Conservation (phyloP, 306 rosid genomes). For the Gynostemma pentaphyllum region DNA sequence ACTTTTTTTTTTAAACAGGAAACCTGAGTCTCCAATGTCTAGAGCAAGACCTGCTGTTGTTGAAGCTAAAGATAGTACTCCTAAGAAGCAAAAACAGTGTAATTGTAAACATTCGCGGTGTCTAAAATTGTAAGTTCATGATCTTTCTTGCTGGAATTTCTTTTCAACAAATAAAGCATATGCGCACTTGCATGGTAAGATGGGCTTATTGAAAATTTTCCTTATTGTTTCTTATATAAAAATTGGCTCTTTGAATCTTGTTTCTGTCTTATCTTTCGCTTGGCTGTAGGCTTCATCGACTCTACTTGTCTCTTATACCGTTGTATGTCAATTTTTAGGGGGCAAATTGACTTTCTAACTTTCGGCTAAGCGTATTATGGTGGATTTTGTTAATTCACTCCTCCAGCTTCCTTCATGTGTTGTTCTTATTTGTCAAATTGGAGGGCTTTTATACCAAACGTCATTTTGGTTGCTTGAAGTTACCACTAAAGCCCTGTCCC, state of each 20-base stretch:
- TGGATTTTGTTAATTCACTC: not conserved
- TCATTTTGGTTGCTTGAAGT: not conserved
- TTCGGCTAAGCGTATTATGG: not conserved
- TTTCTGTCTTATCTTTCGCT: not conserved
- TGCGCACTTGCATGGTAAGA: not conserved
- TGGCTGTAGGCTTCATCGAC: not conserved
- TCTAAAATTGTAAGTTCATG: conserved; percentile 73
- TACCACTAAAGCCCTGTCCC: not conserved
- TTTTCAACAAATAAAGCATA: not conserved
- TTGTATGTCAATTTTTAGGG: not conserved
- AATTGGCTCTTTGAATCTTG: not conserved
- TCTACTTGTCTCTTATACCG: not conserved
- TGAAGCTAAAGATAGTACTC: conserved; percentile 58
- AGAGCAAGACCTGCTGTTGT: conserved; percentile 39
- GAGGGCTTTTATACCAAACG: too few species aligned
- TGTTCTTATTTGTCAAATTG: not conserved
- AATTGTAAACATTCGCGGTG: conserved; percentile 86
- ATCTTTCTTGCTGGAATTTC: conserved; percentile 8
- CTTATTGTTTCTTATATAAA: not conserved
- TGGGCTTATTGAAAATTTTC: not conserved
- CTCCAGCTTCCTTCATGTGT: not conserved
- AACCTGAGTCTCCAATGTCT: conserved; percentile 61
- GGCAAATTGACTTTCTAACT: not conserved
- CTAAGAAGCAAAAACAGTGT: conserved; percentile 82
- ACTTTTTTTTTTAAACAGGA: conserved; percentile 37